Percentiles rank a stretch among this genome's conserved stretches.
Evolutionary conservation across 1,284 basidiomycete genomes (phyloP).

Genomic region (Fistulinella staudtii): DNA sequence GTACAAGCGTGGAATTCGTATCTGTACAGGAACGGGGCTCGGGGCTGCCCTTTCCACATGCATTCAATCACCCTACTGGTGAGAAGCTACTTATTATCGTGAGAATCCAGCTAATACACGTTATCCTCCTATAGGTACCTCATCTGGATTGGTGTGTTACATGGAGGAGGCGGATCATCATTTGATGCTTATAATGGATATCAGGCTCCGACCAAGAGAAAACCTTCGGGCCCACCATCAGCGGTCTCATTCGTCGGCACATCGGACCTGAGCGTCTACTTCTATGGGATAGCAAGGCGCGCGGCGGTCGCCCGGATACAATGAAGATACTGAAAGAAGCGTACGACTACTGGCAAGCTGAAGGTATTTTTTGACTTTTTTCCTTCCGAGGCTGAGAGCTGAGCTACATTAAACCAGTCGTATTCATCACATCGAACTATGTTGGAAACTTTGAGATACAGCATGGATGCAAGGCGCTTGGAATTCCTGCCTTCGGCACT

Average conservation of each 20-base stretch:
- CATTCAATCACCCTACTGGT: conserved; percentile 68
- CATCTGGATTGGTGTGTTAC: conserved; percentile 67
- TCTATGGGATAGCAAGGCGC: conserved; percentile 68
- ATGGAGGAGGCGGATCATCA: background rate
- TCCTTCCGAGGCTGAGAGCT: conserved; percentile 1
- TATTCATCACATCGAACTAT: conserved; percentile 76
- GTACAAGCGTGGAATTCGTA: conserved; percentile 71
- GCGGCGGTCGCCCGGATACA: conserved; percentile 70
- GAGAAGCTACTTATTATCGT: conserved; percentile 22
- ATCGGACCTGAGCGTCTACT: conserved; percentile 64
- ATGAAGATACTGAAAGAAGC: conserved; percentile 71
- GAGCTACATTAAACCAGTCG: conserved; percentile 40
- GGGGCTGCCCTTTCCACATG: conserved; percentile 74
- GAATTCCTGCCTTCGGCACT: conserved; percentile 68
- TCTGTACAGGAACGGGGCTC: conserved; percentile 76
- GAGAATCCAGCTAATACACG: conserved; percentile 8
- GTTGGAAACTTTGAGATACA: conserved; percentile 71
- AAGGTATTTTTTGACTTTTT: conserved; percentile 46
- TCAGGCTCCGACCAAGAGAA: conserved; percentile 71
- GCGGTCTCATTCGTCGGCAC: conserved; percentile 60
- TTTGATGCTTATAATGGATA: conserved; percentile 1
- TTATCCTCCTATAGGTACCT: conserved; percentile 50
- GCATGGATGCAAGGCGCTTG: conserved; percentile 71
- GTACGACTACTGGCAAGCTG: conserved; percentile 63
- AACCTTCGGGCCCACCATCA: conserved; percentile 74